A percentile compares a stretch with the other conserved stretches of the same genome.
Conservation (phyloP, 2,329 filamentous ascomycete species). For the Hortaea sp. region DNA sequence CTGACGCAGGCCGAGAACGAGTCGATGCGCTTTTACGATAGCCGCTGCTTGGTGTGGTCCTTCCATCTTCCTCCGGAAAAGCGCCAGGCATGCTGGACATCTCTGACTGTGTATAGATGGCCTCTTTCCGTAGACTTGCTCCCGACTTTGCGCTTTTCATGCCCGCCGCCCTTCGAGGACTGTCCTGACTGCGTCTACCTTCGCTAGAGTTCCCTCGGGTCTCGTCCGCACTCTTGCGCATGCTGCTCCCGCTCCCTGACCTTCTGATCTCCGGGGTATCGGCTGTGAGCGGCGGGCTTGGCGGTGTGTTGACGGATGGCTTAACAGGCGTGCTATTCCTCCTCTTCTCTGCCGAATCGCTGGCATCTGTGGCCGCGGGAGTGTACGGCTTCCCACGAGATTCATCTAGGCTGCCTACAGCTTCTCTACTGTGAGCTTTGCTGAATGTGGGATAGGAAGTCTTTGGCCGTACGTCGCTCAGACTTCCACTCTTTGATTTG, state of each 20-base stretch:
- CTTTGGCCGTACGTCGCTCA: slow-evolving; percentile 28
- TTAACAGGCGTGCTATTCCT: slow-evolving; percentile 20
- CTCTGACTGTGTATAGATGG: slow-evolving; percentile 29
- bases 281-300: slow-evolving; percentile 38
- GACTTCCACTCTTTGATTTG: slow-evolving; percentile 25
- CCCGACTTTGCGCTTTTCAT: slow-evolving; percentile 31
- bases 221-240: slow-evolving; percentile 29
- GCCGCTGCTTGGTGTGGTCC: slow-evolving; percentile 29
- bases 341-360: slow-evolving; percentile 18
- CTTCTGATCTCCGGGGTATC: slow-evolving; percentile 35
- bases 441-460: slow-evolving; percentile 74
- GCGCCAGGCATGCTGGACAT: slow-evolving; percentile 30
- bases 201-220: slow-evolving; percentile 27
- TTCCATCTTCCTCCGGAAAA: slow-evolving; percentile 26
- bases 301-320: slow-evolving; percentile 26
- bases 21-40: slow-evolving; percentile 22
- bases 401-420: slow-evolving; percentile 50
- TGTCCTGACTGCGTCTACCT: slow-evolving; percentile 34
- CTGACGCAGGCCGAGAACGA: slow-evolving; percentile 29
- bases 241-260: slow-evolving; percentile 35
- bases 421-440: slow-evolving; percentile 86
- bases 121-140: slow-evolving; percentile 33
- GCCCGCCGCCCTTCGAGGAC: slow-evolving; percentile 24
- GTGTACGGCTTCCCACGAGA: slow-evolving; percentile 23
- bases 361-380: slow-evolving; percentile 34